phyloP scores from a whole-genome alignment of 2,329 filamentous ascomycete species.

The Aureobasidium sp. region DNA sequence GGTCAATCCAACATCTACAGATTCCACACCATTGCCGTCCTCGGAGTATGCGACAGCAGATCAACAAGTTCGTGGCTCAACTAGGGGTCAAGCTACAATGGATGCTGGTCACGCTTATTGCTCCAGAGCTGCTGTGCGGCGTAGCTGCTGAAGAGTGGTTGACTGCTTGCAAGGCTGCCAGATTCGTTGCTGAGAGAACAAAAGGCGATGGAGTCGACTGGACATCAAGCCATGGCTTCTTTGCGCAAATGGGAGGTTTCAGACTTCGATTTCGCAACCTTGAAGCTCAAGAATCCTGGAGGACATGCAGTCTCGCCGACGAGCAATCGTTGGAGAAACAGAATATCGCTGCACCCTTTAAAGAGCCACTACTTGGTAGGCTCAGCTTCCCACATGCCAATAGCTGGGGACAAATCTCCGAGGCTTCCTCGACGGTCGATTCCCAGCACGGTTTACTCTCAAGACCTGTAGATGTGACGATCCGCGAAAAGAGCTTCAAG shows the following conservation, averaged over 20 bases:
- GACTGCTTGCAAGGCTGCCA: background rate
- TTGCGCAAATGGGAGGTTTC: slow-evolving; percentile 5
- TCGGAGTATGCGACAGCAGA: background rate
- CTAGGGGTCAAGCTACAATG: background rate
- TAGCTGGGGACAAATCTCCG: background rate
- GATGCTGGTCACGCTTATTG: background rate
- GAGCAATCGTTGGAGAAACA: background rate
- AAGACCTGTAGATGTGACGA: background rate
- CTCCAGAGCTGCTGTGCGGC: background rate
- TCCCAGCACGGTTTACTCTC: background rate
- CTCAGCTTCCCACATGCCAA: background rate
- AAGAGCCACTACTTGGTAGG: background rate
- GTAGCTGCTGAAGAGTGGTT: slow-evolving; percentile 1
- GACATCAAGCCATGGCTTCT: slow-evolving; percentile 1
- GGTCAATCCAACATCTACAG: background rate
- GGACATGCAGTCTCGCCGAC: background rate
- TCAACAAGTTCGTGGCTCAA: background rate
- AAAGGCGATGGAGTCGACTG: background rate
- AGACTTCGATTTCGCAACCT: background rate
- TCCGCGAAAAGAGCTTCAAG: slow-evolving; percentile 1
- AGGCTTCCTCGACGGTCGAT: background rate
- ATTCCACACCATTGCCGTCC: slow-evolving; percentile 1
- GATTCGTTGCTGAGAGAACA: background rate
- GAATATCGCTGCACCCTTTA: background rate
- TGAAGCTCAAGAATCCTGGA: background rate